Evolutionary conservation across 768 basidiomycete genomes (phyloP).

Genomic region (Mycena pura): DNA sequence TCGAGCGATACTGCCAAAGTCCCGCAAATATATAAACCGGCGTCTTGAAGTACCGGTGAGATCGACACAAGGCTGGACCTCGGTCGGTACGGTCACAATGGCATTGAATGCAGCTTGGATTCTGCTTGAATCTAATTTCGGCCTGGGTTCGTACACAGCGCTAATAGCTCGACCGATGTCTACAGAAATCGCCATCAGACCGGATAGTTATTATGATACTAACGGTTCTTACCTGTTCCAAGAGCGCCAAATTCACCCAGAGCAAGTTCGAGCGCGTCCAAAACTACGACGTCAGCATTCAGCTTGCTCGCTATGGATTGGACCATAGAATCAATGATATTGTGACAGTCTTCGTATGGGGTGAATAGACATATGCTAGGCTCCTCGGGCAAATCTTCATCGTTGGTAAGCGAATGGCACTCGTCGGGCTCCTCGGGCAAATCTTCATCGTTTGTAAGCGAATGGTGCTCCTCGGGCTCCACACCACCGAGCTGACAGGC

Average conservation of each 20-base stretch:
- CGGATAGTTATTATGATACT: not conserved
- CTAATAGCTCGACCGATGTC: not conserved
- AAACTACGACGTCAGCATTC: conserved; percentile 18
- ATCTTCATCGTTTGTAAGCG: no score
- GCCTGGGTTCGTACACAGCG: not conserved
- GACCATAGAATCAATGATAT: conserved; percentile 16
- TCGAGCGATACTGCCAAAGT: conserved; percentile 10
- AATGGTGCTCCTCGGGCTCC: no score
- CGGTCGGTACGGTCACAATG: not conserved
- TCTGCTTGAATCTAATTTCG: not conserved
- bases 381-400: conserved; percentile 1
- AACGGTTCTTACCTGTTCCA: conserved; percentile 20
- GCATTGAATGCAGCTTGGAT: conserved; percentile 2
- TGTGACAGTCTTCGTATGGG: conserved; percentile 5
- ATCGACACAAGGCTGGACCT: not conserved
- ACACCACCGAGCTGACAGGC: not conserved
- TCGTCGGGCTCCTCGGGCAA: no score
- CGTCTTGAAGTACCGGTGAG: not conserved
- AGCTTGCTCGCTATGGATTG: conserved; percentile 5
- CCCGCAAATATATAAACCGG: conserved; percentile 14
- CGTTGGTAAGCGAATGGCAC: not conserved
- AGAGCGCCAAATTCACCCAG: conserved; percentile 16
- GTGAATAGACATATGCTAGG: conserved; percentile 2
- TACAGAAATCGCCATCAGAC: not conserved
- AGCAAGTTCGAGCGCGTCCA: conserved; percentile 26